Conservation (phyloP, 768 basidiomycete species). For the Kwoniella newhampshirensis region DNA sequence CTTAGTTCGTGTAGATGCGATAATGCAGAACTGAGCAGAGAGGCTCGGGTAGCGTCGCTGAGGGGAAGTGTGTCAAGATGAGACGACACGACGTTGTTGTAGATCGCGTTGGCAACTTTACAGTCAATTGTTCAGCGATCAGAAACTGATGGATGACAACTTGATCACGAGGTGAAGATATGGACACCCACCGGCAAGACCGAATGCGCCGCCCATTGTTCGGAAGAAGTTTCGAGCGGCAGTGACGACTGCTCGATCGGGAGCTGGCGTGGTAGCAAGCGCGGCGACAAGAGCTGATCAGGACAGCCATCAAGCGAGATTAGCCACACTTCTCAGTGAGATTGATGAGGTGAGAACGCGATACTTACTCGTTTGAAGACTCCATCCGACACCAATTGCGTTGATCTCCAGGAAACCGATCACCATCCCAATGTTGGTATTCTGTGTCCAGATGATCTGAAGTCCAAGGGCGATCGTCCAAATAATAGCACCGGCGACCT, state of each 20-base stretch:
- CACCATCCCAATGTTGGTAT: slow-evolving; percentile 21
- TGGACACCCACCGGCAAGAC: slow-evolving; percentile 33
- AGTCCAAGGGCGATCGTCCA: slow-evolving; percentile 37
- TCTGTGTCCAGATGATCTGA: slow-evolving; percentile 34
- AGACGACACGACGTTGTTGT: slow-evolving; percentile 39
- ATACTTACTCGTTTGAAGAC: slow-evolving; percentile 38
- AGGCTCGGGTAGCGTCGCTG: slow-evolving; percentile 8
- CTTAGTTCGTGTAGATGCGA: slow-evolving; percentile 9
- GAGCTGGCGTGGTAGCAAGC: slow-evolving; percentile 30
- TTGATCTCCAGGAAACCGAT: slow-evolving; percentile 38
- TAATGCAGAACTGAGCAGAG: slow-evolving; percentile 15
- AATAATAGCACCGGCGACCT: slow-evolving; percentile 34
- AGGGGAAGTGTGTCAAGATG: not conserved
- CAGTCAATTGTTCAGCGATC: no score
- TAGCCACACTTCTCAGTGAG: no score
- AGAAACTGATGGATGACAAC: not conserved
- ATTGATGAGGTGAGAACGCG: not conserved
- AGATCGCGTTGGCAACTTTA: slow-evolving; percentile 44
- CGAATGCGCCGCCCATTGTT: slow-evolving; percentile 49
- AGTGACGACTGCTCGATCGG: slow-evolving; percentile 48
- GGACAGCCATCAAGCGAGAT: not conserved
- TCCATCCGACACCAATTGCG: slow-evolving; percentile 41
- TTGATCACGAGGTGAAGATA: no score
- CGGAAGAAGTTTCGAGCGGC: slow-evolving; percentile 46
- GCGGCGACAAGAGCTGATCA: slow-evolving; percentile 39